Base-by-base conservation (phyloP, 352 stramenopile species). In the Phytopythium chamaehyphon region DNA sequence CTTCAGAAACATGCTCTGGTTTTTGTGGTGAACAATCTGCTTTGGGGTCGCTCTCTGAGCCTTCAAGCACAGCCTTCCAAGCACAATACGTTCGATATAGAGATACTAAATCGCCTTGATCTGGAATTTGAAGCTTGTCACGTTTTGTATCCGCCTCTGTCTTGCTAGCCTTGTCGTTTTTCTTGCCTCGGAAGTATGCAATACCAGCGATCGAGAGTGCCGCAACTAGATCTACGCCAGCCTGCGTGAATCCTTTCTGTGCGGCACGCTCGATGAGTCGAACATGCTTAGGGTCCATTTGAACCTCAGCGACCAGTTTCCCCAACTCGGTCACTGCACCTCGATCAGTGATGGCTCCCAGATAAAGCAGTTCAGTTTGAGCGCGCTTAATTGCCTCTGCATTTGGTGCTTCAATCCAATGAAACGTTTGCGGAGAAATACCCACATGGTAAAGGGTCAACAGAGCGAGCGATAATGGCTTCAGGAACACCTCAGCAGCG, bases 91-190 rank as follows among this genome's bases (percentile, higher is more conserved):
- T 53, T 5, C 60, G 60, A 45, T 57, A 62, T 21, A 68, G 21
- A 8, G 60, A 62, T 7, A 68, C 55, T 8, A 69, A 22, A 26
- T 69, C 61, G 23, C 61, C 61, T 19, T 61, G 36, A 16, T 49
- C 55, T 1, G 51, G 44, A 6, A 55, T 7, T 12, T 64, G 11
- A 7, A 64, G 39, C 37, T 60, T 39, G 9, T 61, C 46, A 2
- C 31, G 46, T 19, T 63, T 61, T 19, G 54, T 50, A 15, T 60
- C 52, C 1, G 53, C 58, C 18, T 54, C 58, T 0, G 18, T 8
- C 31, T 68, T 68, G 39, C 43, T 61, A 3, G 51, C 46, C 38
- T 58, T 58, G 51, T 64, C 55, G 36, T 40, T 40, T n/a, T 61
- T 66, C 26, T 52, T 54, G 5, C 59, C 59, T 16, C 46, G 47